These are phyloP conservation scores for Exophiala oligosperma DNA, from an alignment of 2,329 filamentous ascomycete species.

Conservation along the genomic window DNA sequence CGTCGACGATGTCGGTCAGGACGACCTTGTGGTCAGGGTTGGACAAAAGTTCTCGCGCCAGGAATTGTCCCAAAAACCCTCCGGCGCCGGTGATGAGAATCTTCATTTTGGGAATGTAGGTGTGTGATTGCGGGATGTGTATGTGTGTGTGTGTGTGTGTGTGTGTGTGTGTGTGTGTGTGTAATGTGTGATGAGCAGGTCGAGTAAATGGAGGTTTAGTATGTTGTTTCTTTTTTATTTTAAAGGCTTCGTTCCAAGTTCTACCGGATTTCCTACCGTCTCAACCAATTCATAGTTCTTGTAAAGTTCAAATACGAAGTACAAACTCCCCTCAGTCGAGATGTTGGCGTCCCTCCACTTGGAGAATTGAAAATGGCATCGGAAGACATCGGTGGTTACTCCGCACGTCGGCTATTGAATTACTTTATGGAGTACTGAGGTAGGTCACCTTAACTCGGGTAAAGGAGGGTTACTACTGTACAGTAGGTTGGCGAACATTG, in stretches of 20 bases:
- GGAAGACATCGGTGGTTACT: constrained; percentile 5
- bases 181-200: too few species aligned
- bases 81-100: constrained; percentile 65
- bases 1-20: constrained; percentile 59
- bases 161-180: too few species aligned
- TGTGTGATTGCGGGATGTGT: not conserved
- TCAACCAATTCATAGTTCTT: not conserved
- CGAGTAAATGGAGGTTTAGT: too few species aligned
- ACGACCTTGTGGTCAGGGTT: constrained; percentile 50
- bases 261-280: constrained; percentile 8
- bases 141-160: too few species aligned
- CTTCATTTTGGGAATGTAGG: constrained; percentile 35
- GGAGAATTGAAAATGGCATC: constrained; percentile 4
- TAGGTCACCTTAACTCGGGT: too few species aligned
- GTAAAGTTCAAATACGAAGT: too few species aligned
- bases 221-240: too few species aligned
- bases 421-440: too few species aligned
- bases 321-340: too few species aligned
- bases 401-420: not conserved
- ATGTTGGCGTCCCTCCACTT: constrained; percentile 3
- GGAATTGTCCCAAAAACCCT: constrained; percentile 65
- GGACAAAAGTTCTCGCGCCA: constrained; percentile 57
- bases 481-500: too few species aligned
- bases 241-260: not conserved
- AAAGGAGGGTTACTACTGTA: too few species aligned